Percentiles rank a stretch among this genome's conserved stretches.
Evolutionary conservation across 2,329 filamentous ascomycete genomes (phyloP).

Genomic region (Xylariaceae sp.): DNA sequence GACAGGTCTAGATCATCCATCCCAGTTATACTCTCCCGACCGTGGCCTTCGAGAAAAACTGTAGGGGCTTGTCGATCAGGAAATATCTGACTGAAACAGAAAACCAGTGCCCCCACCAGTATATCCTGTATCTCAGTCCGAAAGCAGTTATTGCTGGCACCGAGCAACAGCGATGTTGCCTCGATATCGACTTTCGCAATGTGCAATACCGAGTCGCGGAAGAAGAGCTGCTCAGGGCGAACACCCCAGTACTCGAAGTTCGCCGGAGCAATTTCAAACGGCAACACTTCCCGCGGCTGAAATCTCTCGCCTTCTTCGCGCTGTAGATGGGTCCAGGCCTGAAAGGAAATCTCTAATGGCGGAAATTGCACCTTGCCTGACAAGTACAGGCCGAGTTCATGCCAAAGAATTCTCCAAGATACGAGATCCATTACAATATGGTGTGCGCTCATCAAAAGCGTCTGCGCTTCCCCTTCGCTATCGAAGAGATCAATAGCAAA

Average conservation of each 20-base stretch:
- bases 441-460: constrained; percentile 7
- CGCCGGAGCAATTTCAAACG: not conserved
- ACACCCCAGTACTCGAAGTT: constrained; percentile 4
- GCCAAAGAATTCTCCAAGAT: constrained; percentile 14
- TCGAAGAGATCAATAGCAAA: constrained; percentile 9
- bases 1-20: constrained; percentile 12
- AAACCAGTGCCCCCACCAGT: constrained; percentile 10
- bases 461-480: not conserved
- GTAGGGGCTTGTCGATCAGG: constrained; percentile 11
- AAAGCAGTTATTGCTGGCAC: not conserved
- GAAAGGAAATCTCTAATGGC: not conserved
- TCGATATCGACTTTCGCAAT: not conserved
- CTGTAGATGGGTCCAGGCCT: not conserved
- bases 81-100: constrained; percentile 13
- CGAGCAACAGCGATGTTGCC: not conserved
- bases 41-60: constrained; percentile 18
- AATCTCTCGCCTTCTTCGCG: not conserved
- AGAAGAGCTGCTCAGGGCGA: not conserved
- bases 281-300: not conserved
- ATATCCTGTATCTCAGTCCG: constrained; percentile 12
- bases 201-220: not conserved
- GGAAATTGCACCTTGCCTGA: not conserved
- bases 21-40: constrained; percentile 9
- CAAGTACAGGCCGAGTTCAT: constrained; percentile 1
- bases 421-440: constrained; percentile 15